Percentiles rank a stretch among this genome's conserved stretches.
Conservation (phyloP, 495 filamentous ascomycete genomes). For the Penicillium turbatum region DNA sequence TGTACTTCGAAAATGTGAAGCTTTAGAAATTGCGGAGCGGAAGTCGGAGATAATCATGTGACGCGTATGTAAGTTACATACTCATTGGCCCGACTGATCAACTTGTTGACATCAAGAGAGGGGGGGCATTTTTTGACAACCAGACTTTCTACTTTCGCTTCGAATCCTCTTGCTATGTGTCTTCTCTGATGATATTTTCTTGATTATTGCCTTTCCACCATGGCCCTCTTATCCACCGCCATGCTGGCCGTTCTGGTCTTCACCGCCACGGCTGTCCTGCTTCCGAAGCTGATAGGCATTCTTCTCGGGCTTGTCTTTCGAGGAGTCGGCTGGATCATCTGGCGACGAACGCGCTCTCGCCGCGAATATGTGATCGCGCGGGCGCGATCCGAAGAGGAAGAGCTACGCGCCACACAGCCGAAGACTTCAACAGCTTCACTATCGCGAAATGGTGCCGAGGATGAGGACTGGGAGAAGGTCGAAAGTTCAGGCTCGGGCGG, state of each 20-base stretch:
- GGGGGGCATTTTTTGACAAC: constrained; percentile 3
- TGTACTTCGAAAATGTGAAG: not conserved
- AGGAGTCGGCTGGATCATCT: constrained; percentile 60
- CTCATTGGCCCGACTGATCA: constrained; percentile 10
- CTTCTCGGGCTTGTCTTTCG: constrained; percentile 39
- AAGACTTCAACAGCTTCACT: constrained; percentile 22
- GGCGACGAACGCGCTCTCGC: constrained; percentile 61
- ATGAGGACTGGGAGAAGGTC: constrained; percentile 75
- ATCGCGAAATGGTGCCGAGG: constrained; percentile 36
- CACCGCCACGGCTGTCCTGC: constrained; percentile 33
- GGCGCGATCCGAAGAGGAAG: constrained; percentile 56
- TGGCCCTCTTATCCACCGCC: constrained; percentile 38
- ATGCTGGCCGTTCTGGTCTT: constrained; percentile 33
- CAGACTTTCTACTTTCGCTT: not conserved
- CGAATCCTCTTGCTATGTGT: constrained; percentile 18
- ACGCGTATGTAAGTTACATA: constrained; percentile 21
- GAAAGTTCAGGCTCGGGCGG: constrained; percentile 51
- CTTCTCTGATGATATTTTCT: constrained; percentile 13
- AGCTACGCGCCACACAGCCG: constrained; percentile 37
- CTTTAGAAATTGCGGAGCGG: not conserved
- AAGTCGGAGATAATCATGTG: constrained; percentile 21
- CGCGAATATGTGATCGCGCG: constrained; percentile 57
- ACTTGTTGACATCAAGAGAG: constrained; percentile 24
- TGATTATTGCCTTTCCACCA: constrained; percentile 16
- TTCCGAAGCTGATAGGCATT: constrained; percentile 35